These are phyloP conservation scores for Salix udensis DNA, from an alignment of 345 rosid species.

Conservation along the genomic window DNA sequence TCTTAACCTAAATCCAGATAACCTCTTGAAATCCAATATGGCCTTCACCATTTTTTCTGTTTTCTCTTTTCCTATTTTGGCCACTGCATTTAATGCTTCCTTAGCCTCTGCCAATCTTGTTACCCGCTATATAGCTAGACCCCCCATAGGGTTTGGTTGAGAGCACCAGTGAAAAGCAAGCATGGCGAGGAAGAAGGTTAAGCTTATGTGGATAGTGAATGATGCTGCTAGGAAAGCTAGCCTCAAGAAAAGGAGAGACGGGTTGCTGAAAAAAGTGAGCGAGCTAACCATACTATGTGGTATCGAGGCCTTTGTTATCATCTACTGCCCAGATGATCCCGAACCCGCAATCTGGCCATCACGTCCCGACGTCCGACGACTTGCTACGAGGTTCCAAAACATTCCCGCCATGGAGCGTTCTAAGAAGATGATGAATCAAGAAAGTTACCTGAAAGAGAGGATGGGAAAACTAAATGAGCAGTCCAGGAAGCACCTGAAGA, in stretches of 20 bases:
- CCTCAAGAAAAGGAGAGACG: conserved; percentile 41
- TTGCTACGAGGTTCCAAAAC: conserved; percentile 16
- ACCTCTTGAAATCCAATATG: not conserved
- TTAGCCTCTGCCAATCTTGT: not conserved
- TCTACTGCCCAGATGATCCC: conserved; percentile 33
- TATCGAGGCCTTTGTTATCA: conserved; percentile 26
- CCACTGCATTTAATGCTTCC: not conserved
- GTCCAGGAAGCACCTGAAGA: conserved; percentile 10
- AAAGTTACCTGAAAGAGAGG: conserved; percentile 29
- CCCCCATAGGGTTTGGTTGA: not conserved
- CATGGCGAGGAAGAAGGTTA: conserved; percentile 53
- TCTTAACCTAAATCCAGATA: conserved; percentile 1
- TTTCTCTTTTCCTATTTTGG: not conserved
- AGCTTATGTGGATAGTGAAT: conserved; percentile 35
- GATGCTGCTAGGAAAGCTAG: conserved; percentile 39
- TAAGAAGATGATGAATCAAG: conserved; percentile 36
- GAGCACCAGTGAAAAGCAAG: conserved; percentile 5
- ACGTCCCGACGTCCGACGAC: not conserved
- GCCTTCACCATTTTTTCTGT: not conserved
- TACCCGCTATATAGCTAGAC: conserved; percentile 4
- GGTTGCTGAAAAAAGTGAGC: conserved; percentile 44
- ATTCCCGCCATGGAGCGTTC: conserved; percentile 24
- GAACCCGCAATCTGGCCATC: conserved; percentile 46
- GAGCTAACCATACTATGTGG: conserved; percentile 44
- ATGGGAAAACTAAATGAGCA: conserved; percentile 21